Conservation (phyloP, 306 rosid genomes). For the Prunus salicina region DNA sequence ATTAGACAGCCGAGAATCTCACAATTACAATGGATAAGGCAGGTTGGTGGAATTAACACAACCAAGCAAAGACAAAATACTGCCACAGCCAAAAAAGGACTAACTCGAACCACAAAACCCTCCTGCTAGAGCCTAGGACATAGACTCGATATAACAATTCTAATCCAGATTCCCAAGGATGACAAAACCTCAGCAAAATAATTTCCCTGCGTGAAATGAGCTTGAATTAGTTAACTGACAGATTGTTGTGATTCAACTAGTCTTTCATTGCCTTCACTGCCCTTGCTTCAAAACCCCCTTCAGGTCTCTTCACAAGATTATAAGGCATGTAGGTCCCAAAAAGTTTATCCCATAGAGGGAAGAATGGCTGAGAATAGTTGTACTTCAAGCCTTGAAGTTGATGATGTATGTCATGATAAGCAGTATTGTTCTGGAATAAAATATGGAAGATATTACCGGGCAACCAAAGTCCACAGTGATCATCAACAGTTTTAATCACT, state of each 20-base stretch:
- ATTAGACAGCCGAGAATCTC: constrained; percentile 13
- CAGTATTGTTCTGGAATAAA: constrained; percentile 75
- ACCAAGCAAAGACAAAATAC: constrained; percentile 27
- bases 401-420: constrained; percentile 94
- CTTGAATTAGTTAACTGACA: constrained; percentile 11
- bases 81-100: constrained; percentile 26
- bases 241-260: constrained; percentile 18
- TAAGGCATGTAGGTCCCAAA: constrained; percentile 85
- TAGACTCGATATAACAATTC: constrained; percentile 16
- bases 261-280: constrained; percentile 48
- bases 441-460: constrained; percentile 78
- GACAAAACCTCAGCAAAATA: constrained; percentile 16
- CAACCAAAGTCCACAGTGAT: constrained; percentile 87
- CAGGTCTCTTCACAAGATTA: constrained; percentile 59
- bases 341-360: constrained; percentile 79
- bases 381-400: constrained; percentile 82
- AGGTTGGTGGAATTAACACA: constrained; percentile 31
- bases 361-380: constrained; percentile 89
- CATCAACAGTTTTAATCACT: constrained; percentile 73
- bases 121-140: constrained; percentile 18
- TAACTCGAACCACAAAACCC: constrained; percentile 35
- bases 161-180: constrained; percentile 5
- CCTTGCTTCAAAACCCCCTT: constrained; percentile 74
- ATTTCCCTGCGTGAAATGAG: constrained; percentile 9
- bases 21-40: constrained; percentile 14